Evolutionary conservation across 306 rosid species (phyloP), one percentile per base, ranked within the genome.

Genomic region (Bauhinia variegata): DNA sequence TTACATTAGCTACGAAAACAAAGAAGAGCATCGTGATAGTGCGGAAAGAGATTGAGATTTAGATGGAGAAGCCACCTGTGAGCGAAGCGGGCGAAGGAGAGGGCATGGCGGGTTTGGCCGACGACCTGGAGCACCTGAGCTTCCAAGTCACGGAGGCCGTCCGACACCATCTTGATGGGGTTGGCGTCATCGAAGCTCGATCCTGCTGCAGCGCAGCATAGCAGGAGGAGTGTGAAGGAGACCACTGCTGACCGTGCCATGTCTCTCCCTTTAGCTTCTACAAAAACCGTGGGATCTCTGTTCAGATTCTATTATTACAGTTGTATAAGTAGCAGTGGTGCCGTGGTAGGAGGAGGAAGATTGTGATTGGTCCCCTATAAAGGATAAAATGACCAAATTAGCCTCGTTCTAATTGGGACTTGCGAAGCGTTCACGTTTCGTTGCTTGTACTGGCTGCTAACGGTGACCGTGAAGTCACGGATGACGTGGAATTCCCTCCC

Each of bases 71-170:
- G n/a, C 9, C 4, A 85, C 89, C 87, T 61, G 78, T 61, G 65
- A 65, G 92, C 95, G 67, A 88, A 93, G 39, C 99, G 96, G 11
- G 87, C 96, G 44, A 93, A 93, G 49, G 86, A 77, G 70, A 75
- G 68, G 63, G 91, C 89, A 18, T 68, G 83, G 64, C 74, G 73
- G 48, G 79, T 65, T 49, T 46, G 76, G 4, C 99, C 99, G 43
- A 93, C 36, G 70, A 85, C 88, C 10, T 70, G 81, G 49, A 77
- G 70, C 39, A 90, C 71, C 34, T 82, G 78, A 4, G 78, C 68
- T 44, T 93, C 89, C 48, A 82, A 3, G 6, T 84, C 83, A 1
- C 65, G 80, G 65, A 86, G 85, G 28, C 71, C 70, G 54, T 86
- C 90, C 4, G 97, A 73, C 0, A 70, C 90, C 72, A 86, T 32